phyloP scores from a whole-genome alignment of 1,139 yeast species.

The Sugiyamaella sp. region DNA sequence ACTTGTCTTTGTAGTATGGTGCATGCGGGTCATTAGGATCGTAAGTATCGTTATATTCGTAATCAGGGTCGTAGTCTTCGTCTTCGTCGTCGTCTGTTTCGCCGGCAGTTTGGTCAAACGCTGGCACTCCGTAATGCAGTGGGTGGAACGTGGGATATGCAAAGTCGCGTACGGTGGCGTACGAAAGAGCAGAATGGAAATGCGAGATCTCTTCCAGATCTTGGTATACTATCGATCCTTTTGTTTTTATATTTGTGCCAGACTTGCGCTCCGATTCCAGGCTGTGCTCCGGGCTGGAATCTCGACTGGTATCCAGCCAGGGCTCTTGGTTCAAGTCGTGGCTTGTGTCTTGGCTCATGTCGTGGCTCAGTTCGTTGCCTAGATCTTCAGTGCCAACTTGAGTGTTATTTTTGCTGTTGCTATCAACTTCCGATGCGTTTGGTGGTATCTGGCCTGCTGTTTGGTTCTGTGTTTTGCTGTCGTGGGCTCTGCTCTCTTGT shows the following conservation, averaged over 20 bases:
- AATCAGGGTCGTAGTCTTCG: conserved; percentile 34
- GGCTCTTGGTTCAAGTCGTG: too few relatives aligned
- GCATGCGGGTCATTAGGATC: neutral
- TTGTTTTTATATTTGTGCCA: neutral
- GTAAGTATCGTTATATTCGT: conserved; percentile 27
- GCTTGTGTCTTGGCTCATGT: too few relatives aligned
- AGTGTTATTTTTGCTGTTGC: too few relatives aligned
- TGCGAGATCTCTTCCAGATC: conserved; percentile 17
- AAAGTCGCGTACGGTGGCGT: conserved; percentile 66
- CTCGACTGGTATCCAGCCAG: neutral
- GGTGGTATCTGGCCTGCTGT: too few relatives aligned
- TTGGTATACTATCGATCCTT: conserved; percentile 10
- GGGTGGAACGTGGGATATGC: conserved; percentile 74
- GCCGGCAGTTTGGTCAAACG: conserved; percentile 26
- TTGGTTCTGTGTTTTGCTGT: neutral
- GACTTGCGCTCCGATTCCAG: neutral
- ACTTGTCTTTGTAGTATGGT: conserved; percentile 27
- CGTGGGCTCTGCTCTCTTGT: neutral
- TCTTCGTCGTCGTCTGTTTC: conserved; percentile 29
- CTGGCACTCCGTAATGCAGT: conserved; percentile 58
- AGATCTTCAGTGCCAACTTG: neutral
- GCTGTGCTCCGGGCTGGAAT: neutral
- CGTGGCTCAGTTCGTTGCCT: neutral
- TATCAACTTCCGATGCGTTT: too few relatives aligned
- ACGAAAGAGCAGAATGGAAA: conserved; percentile 35